These are phyloP conservation scores for Hanseniaspora guilliermondii DNA, from an alignment of 805 yeast species.

Conservation along the genomic window DNA sequence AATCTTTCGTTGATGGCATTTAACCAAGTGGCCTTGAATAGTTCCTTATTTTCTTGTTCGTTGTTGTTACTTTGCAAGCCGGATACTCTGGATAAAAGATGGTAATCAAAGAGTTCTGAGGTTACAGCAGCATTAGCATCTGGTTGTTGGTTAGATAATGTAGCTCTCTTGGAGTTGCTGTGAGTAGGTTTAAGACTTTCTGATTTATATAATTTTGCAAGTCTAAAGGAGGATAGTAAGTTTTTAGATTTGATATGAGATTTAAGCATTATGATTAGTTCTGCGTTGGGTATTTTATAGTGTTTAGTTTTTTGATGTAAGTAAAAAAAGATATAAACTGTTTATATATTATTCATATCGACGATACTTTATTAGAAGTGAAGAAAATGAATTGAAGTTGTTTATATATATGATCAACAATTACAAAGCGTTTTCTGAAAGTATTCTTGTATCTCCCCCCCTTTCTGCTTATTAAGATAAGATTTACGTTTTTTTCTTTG, in stretches of 20 bases:
- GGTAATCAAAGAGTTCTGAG: slow-evolving; percentile 47
- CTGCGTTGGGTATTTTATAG: not conserved
- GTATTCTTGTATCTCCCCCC: too few species aligned
- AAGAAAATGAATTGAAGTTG: too few species aligned
- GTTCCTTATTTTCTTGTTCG: slow-evolving; percentile 23
- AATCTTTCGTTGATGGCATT: slow-evolving; percentile 68
- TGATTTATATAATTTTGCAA: not conserved
- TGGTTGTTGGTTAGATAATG: slow-evolving; percentile 28
- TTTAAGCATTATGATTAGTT: not conserved
- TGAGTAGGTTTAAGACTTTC: not conserved
- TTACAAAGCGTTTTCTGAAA: too few species aligned
- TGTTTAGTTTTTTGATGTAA: too few species aligned
- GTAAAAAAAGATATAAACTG: not conserved
- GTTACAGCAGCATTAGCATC: slow-evolving; percentile 63
- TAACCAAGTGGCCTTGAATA: slow-evolving; percentile 61
- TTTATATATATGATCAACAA: too few species aligned
- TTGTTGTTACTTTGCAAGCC: slow-evolving; percentile 12
- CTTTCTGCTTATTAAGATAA: too few species aligned
- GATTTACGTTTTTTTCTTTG: too few species aligned
- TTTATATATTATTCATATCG: too few species aligned
- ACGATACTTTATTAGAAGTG: too few species aligned
- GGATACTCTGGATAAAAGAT: slow-evolving; percentile 27
- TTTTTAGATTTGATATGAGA: not conserved
- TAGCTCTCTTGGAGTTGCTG: slow-evolving; percentile 5
- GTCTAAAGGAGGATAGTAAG: not conserved